Evolutionary conservation across 169 alveolate genomes (phyloP).

Genomic region (Hepatocystis sp.): DNA sequence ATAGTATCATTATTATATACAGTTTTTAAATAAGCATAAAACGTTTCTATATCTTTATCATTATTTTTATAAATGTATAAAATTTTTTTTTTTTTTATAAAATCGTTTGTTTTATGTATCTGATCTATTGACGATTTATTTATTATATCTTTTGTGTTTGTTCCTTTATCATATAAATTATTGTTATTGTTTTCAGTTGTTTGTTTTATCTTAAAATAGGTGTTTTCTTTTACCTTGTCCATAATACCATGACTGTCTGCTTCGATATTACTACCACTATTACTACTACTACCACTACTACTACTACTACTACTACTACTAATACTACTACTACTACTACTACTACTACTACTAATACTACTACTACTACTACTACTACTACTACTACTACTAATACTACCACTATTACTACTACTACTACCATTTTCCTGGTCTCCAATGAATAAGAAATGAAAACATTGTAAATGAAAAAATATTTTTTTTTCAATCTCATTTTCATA

Average conservation of each 20-base stretch:
- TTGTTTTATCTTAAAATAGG: background rate
- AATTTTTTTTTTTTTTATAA: background rate
- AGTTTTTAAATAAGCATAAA: conserved; percentile 33
- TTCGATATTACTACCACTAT: too few species aligned
- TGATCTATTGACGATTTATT: background rate
- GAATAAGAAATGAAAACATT: conserved; percentile 16
- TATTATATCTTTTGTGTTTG: background rate
- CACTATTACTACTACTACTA: background rate
- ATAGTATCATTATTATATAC: conserved; percentile 12
- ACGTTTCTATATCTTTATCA: conserved; percentile 35
- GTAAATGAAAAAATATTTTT: conserved; percentile 53
- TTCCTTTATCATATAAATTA: background rate
- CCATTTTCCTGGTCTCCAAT: conserved; percentile 3
- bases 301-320: too few species aligned
- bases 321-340: too few species aligned
- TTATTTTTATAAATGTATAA: conserved; percentile 27
- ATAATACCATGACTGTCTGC: too few species aligned
- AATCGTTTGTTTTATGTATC: background rate
- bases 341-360: too few species aligned
- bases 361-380: too few species aligned
- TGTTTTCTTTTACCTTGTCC: background rate
- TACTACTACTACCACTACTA: too few species aligned
- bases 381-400: too few species aligned
- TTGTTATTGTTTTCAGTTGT: background rate
- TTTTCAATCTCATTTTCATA: conserved; percentile 22